A percentile compares a stretch with the other conserved stretches of the same genome.
phyloP scores from a whole-genome alignment of 2,329 filamentous ascomycete genomes.

The Dothistroma pini region DNA sequence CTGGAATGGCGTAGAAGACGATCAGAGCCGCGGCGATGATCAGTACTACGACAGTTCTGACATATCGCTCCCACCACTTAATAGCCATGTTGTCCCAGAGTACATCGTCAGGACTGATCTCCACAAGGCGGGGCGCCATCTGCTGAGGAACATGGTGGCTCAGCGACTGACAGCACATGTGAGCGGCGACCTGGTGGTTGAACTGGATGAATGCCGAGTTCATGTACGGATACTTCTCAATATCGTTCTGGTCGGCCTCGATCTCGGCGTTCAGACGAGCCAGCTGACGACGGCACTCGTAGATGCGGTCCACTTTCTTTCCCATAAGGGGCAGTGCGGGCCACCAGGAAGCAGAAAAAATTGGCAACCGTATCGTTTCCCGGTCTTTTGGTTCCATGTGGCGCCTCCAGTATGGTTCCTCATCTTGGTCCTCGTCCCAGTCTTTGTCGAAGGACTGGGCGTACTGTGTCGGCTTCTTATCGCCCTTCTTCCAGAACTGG shows the following conservation, averaged over 20 bases:
- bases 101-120: conserved; percentile 89
- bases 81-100: conserved; percentile 98
- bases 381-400: conserved; percentile 79
- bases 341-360: conserved; percentile 63
- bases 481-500: conserved; percentile 31
- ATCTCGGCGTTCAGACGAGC: conserved; percentile 89
- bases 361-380: conserved; percentile 74
- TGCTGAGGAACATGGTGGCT: conserved; percentile 88
- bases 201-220: conserved; percentile 98
- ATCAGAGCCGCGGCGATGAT: conserved; percentile 58
- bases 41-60: conserved; percentile 62
- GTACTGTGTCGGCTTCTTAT: conserved; percentile 48
- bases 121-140: conserved; percentile 89
- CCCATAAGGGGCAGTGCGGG: conserved; percentile 74
- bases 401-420: conserved; percentile 67
- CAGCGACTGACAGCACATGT: conserved; percentile 94
- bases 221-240: conserved; percentile 85
- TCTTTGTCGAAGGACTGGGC: conserved; percentile 60
- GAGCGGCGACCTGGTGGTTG: conserved; percentile 93
- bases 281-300: conserved; percentile 81
- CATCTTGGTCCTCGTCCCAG: conserved; percentile 59
- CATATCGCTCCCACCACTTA: conserved; percentile 86
- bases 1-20: conserved; percentile 84
- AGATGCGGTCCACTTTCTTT: conserved; percentile 92
- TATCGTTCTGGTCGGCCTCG: conserved; percentile 79